Conservation (phyloP, 75 land plant species). For the Pinus albicaulis region DNA sequence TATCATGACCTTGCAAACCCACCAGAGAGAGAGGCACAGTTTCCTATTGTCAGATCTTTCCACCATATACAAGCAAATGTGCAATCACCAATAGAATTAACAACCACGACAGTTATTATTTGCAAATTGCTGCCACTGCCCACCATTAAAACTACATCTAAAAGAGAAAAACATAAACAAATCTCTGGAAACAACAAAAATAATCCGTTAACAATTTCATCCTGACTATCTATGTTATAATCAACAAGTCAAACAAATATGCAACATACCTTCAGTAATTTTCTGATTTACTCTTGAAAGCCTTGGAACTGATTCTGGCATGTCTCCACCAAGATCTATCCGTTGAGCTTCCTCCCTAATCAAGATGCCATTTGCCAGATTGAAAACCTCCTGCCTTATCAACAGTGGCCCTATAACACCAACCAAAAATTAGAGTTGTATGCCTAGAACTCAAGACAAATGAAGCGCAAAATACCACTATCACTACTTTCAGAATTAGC, state of each 20-base stretch:
- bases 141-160: not conserved
- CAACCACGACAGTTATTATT: too few species aligned
- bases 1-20: too few species aligned
- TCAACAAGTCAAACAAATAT: not conserved
- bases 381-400: slow-evolving; percentile 3
- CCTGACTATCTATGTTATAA: not conserved
- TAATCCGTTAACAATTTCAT: not conserved
- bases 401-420: slow-evolving; percentile 2
- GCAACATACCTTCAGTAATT: not conserved
- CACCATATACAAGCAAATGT: too few species aligned
- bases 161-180: not conserved
- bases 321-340: not conserved
- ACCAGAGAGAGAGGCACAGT: too few species aligned
- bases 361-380: not conserved
- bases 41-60: too few species aligned
- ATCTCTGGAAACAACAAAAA: not conserved
- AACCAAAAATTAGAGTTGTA: not conserved
- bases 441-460: not conserved
- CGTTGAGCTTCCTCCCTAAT: not conserved
- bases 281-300: not conserved
- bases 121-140: too few species aligned
- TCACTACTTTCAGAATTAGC: not conserved
- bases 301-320: slow-evolving; percentile 4
- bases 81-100: too few species aligned
- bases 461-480: too few species aligned